Conservation (phyloP, 805 yeast species). For the Candida qinlingensis region DNA sequence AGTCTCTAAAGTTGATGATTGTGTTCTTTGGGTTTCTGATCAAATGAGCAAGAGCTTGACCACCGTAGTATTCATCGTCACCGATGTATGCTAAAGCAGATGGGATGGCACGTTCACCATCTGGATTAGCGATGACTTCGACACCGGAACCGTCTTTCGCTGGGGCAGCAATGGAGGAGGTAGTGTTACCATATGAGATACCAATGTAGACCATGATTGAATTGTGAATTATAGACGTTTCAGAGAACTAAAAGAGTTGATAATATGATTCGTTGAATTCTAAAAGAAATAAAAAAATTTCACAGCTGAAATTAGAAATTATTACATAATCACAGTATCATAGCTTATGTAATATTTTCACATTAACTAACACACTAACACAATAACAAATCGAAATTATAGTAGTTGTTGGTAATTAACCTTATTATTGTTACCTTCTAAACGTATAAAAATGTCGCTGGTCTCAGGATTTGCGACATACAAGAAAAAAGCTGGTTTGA, state of each 20-base stretch:
- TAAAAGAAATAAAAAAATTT: neutral
- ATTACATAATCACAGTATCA: neutral
- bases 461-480: constrained; percentile 49
- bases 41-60: constrained; percentile 89
- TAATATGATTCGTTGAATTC: neutral
- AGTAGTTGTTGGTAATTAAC: neutral
- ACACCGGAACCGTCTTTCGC: constrained; percentile 74
- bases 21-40: constrained; percentile 88
- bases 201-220: constrained; percentile 61
- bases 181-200: constrained; percentile 92
- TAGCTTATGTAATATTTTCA: neutral
- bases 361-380: too few species aligned
- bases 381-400: neutral
- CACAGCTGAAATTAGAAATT: neutral
- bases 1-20: constrained; percentile 88
- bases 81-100: constrained; percentile 89
- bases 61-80: constrained; percentile 94
- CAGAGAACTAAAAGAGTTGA: too few species aligned
- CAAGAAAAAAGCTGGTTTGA: constrained; percentile 51
- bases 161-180: constrained; percentile 90
- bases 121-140: constrained; percentile 97
- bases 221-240: neutral
- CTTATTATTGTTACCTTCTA: too few species aligned
- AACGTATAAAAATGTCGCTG: constrained; percentile 26
- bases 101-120: constrained; percentile 96